phyloP scores from a whole-genome alignment of 441 rosid genomes.

The Breynia disticha region DNA sequence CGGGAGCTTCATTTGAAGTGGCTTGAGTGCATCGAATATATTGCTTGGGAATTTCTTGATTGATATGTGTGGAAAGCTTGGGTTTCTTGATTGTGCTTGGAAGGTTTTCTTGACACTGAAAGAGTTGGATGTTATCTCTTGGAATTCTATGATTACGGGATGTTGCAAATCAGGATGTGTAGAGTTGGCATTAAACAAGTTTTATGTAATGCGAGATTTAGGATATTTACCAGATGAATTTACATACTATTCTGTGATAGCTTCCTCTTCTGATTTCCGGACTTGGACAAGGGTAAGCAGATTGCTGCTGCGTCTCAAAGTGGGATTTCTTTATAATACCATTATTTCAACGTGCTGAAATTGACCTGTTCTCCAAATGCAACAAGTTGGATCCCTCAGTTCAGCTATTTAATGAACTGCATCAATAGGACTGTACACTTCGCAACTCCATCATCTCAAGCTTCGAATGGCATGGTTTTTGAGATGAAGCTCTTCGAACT shows the following conservation, averaged over 20 bases:
- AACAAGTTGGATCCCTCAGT: constrained; percentile 65
- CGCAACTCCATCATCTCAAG: constrained; percentile 56
- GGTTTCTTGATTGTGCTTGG: constrained; percentile 35
- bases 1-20: constrained; percentile 39
- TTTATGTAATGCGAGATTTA: constrained; percentile 35
- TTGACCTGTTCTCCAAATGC: constrained; percentile 74
- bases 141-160: constrained; percentile 59
- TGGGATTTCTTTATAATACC: constrained; percentile 54
- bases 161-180: constrained; percentile 33
- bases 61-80: constrained; percentile 60
- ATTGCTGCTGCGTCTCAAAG: constrained; percentile 46
- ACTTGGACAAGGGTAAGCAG: constrained; percentile 57
- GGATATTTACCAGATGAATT: constrained; percentile 44
- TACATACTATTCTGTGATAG: constrained; percentile 33
- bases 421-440: constrained; percentile 39
- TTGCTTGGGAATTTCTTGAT: constrained; percentile 62
- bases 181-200: constrained; percentile 36
- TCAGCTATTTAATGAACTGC: constrained; percentile 36
- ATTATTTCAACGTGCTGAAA: constrained; percentile 56
- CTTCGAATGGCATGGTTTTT: constrained; percentile 39
- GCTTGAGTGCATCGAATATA: constrained; percentile 29
- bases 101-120: constrained; percentile 40
- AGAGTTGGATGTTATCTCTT: constrained; percentile 46
- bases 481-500: constrained; percentile 37
- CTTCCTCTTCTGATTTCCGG: constrained; percentile 38